These are phyloP conservation scores for Emmonsiellopsis sp. DNA, from an alignment of 2,329 filamentous ascomycete species.

Conservation along the genomic window DNA sequence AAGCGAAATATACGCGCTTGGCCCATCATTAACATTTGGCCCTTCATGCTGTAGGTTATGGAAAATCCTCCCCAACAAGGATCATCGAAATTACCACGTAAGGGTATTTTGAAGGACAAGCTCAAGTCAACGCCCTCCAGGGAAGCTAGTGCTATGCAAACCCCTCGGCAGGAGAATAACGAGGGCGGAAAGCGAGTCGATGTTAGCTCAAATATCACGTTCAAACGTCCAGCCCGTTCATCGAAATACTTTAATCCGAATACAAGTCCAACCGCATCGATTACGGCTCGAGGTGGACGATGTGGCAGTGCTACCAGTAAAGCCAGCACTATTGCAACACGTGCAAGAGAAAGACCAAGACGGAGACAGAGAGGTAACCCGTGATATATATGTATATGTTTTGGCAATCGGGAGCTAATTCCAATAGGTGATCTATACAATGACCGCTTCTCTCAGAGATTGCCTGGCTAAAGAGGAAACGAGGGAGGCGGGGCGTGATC, in stretches of 20 bases:
- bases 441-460: constrained; percentile 8
- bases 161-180: constrained; percentile 8
- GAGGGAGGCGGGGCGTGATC: no score
- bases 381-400: background rate
- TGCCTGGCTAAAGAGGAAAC: background rate
- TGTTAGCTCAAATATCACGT: constrained; percentile 2
- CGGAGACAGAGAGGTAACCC: constrained; percentile 20
- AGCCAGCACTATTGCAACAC: background rate
- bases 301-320: constrained; percentile 9
- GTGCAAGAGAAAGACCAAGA: constrained; percentile 1
- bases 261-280: constrained; percentile 17
- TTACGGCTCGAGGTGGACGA: constrained; percentile 18
- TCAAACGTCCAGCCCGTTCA: constrained; percentile 11
- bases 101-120: constrained; percentile 11
- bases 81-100: background rate
- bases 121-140: background rate
- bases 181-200: constrained; percentile 8
- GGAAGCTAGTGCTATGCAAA: constrained; percentile 3
- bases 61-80: background rate
- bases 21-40: background rate
- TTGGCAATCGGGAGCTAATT: background rate
- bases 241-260: constrained; percentile 18
- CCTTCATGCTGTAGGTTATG: background rate
- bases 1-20: background rate
- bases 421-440: constrained; percentile 9